Base-by-base conservation (phyloP, 2,329 filamentous ascomycete species). In the Neurospora sp. region DNA sequence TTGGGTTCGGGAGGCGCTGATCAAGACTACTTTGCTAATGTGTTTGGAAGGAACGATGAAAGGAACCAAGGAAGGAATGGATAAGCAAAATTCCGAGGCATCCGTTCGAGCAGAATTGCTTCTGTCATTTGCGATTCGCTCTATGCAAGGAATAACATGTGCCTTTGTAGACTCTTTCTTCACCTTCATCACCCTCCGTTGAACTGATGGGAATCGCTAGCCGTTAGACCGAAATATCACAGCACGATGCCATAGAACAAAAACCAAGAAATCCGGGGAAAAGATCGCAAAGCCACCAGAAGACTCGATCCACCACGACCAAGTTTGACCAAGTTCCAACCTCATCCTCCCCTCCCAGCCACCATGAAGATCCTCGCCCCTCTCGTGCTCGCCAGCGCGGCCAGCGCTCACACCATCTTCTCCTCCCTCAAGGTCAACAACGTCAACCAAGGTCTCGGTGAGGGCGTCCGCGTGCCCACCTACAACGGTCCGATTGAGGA, bases 401-500 rank as follows among this genome's bases (percentile, higher is more conserved):
- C 73, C 72, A 73, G 68, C 70, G 74, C 73, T 17, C 73, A 74
- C 72, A 74, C 74, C 69, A 75, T 75, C 70, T 74, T 75, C 72
- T 66, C 69, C 19, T 73, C 73, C 9, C 73, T 76, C 68, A 73
- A 76, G 68, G 73, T 73, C 3, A 71, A 68, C 43, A 73, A 73
- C 36, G 73, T 74, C 70, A 75, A 75, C 71, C 71, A 75, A n/a
- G 74, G 74, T 67, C 23, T 70, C 3, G 74, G 74, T 17, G 58
- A 73, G 23, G 74, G 74, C 33, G 73, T 76, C 36, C 73, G 74
- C 36, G 68, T 76, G 2, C 74, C 74, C 17, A 72, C 71, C 3
- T 76, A 75, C 73, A 76, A 76, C 69, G 74, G 74, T n/a, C 74
- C 74, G 11, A 73, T 76, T 39, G 69, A 74, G 69, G 71, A 76